Conservation (phyloP, 2,329 filamentous ascomycete genomes). For the Neonectria hederae region DNA sequence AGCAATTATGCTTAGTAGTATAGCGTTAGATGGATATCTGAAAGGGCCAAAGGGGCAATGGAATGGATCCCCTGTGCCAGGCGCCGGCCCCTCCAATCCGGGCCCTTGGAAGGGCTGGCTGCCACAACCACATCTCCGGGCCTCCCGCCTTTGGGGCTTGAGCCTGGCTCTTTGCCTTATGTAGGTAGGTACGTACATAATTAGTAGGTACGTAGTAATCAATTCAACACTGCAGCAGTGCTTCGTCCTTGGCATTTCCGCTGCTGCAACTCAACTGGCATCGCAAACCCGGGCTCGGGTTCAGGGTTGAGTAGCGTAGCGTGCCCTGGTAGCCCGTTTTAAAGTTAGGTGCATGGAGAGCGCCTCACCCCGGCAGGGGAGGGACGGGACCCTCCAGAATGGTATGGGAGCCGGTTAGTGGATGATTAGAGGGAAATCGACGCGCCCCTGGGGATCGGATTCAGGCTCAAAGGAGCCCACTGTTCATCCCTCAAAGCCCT, state of each 20-base stretch:
- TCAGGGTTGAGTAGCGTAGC: background rate
- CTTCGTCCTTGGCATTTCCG: slow-evolving; percentile 3
- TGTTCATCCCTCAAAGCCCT: background rate
- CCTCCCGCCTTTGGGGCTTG: background rate
- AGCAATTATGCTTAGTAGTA: background rate
- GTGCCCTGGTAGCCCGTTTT: slow-evolving; percentile 24
- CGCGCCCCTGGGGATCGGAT: background rate
- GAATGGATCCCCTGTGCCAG: slow-evolving; percentile 1
- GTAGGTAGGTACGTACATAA: too few relatives aligned
- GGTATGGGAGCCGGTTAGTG: slow-evolving; percentile 22
- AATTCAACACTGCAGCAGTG: background rate
- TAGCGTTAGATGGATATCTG: background rate
- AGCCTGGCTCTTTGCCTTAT: background rate
- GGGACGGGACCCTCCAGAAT: slow-evolving; percentile 9
- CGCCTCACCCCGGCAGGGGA: slow-evolving; percentile 21
- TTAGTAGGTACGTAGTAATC: background rate
- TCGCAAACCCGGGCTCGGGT: background rate
- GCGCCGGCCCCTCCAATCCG: background rate
- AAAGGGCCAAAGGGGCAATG: background rate
- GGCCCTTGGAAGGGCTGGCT: background rate
- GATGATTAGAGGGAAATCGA: slow-evolving; percentile 2
- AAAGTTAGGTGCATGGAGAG: slow-evolving; percentile 29
- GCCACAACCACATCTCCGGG: slow-evolving; percentile 4
- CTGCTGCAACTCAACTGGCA: background rate
- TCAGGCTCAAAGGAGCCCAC: slow-evolving; percentile 8